A percentile compares a stretch with the other conserved stretches of the same genome.
Evolutionary conservation across 148 eudicot genomes (phyloP).

Genomic region (Arctostaphylos glauca): DNA sequence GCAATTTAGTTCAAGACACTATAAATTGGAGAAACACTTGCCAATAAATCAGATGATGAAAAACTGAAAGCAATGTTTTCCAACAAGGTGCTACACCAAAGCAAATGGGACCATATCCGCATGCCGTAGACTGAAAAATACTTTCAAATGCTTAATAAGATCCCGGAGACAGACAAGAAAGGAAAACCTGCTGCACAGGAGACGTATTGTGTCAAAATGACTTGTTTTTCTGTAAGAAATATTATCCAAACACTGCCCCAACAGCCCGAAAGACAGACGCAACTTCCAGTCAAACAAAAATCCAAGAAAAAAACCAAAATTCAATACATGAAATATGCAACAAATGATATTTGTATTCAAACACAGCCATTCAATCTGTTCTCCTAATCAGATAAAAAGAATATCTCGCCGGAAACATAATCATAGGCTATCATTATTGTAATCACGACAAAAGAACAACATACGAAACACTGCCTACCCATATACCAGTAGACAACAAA

Average conservation of each 20-base stretch:
- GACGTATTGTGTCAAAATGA: too few species aligned
- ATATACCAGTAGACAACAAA: conserved; percentile 11
- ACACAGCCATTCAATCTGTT: conserved; percentile 8
- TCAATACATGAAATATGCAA: background rate
- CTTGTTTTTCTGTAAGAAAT: too few species aligned
- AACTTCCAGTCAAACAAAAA: background rate
- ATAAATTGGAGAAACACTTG: background rate
- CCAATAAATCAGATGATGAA: background rate
- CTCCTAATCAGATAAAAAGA: background rate
- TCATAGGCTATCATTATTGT: background rate
- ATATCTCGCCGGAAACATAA: background rate
- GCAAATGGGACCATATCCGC: background rate
- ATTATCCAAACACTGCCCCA: too few species aligned
- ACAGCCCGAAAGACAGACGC: too few species aligned
- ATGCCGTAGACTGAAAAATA: background rate
- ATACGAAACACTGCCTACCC: conserved; percentile 21
- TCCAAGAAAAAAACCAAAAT: background rate
- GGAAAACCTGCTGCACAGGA: too few species aligned
- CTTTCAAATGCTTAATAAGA: background rate
- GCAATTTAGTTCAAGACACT: background rate
- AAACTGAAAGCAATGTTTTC: background rate
- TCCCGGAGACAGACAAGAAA: background rate
- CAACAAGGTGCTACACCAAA: background rate
- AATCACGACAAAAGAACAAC: conserved; percentile 4
- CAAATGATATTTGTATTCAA: background rate